Conservation (phyloP, 2,329 filamentous ascomycete species). For the Colletotrichum musae region DNA sequence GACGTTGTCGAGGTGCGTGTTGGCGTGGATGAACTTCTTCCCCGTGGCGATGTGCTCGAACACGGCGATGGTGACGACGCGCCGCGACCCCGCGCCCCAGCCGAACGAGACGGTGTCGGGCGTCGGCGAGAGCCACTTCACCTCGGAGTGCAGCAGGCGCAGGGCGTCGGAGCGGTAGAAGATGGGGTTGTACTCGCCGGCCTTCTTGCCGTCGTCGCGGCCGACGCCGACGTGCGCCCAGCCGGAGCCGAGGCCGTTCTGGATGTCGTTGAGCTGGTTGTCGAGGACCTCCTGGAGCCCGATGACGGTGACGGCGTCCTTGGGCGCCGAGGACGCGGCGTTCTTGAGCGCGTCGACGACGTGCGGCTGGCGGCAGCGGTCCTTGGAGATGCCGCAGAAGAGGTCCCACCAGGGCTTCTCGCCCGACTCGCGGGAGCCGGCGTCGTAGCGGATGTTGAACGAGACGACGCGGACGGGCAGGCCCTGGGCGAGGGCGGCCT, state of each 20-base stretch:
- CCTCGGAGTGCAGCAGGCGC: slow-evolving; percentile 65
- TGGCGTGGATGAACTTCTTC: slow-evolving; percentile 59
- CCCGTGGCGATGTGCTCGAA: slow-evolving; percentile 59
- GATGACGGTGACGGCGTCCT: slow-evolving; percentile 62
- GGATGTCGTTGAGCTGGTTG: slow-evolving; percentile 72
- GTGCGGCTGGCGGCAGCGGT: slow-evolving; percentile 64
- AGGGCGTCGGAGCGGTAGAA: slow-evolving; percentile 71
- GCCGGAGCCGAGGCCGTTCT: slow-evolving; percentile 60
- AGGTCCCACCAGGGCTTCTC: slow-evolving; percentile 71
- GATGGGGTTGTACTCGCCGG: slow-evolving; percentile 77
- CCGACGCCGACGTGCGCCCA: slow-evolving; percentile 68
- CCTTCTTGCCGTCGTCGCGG: slow-evolving; percentile 67
- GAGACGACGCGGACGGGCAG: slow-evolving; percentile 70
- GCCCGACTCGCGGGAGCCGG: slow-evolving; percentile 61
- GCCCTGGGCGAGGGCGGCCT: slow-evolving; percentile 20
- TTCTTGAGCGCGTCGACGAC: slow-evolving; percentile 71
- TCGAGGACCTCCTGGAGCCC: slow-evolving; percentile 80
- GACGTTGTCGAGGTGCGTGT: slow-evolving; percentile 68
- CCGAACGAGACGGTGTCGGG: slow-evolving; percentile 70
- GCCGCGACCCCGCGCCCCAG: slow-evolving; percentile 64
- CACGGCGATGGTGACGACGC: slow-evolving; percentile 64
- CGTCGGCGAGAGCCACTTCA: slow-evolving; percentile 75
- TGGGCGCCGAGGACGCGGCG: slow-evolving; percentile 62
- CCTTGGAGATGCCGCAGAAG: slow-evolving; percentile 26
- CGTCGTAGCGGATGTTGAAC: slow-evolving; percentile 79